These are phyloP conservation scores for Eimeria acervulina DNA, from an alignment of 169 alveolate genomes.

Conservation along the genomic window DNA sequence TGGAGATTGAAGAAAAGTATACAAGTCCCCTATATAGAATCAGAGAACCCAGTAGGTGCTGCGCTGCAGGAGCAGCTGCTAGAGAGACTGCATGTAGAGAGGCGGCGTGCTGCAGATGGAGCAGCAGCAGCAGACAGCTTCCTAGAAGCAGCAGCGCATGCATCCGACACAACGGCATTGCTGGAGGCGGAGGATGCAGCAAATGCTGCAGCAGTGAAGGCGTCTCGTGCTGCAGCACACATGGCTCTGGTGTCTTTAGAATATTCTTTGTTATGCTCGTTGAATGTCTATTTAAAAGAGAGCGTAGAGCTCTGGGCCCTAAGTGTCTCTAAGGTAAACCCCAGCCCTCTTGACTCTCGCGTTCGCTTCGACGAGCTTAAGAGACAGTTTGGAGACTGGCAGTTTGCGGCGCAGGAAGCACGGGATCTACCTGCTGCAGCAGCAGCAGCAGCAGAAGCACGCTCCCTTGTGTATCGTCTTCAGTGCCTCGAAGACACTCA, in stretches of 20 bases:
- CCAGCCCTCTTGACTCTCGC: neutral
- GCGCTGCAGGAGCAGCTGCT: neutral
- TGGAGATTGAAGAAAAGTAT: neutral
- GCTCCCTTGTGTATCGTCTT: neutral
- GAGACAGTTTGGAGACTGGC: slow-evolving; percentile 41
- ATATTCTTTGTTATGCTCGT: neutral
- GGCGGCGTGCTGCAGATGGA: slow-evolving; percentile 10
- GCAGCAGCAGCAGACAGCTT: slow-evolving; percentile 35
- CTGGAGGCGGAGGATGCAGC: neutral
- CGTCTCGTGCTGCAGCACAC: slow-evolving; percentile 2
- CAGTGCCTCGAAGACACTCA: neutral
- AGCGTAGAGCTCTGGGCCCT: neutral
- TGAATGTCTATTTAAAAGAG: neutral
- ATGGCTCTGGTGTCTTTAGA: neutral
- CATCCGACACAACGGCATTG: neutral
- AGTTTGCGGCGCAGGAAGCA: neutral
- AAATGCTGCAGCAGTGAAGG: neutral
- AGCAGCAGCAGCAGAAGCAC: slow-evolving; percentile 3
- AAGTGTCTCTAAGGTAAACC: neutral
- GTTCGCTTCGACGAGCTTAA: neutral
- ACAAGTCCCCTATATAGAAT: neutral
- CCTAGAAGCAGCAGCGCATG: neutral
- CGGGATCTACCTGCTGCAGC: slow-evolving; percentile 3
- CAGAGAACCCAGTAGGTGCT: neutral
- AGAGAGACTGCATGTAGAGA: neutral